Base-by-base conservation (phyloP, 257 asterid species). In the Fraxinus pennsylvanica region DNA sequence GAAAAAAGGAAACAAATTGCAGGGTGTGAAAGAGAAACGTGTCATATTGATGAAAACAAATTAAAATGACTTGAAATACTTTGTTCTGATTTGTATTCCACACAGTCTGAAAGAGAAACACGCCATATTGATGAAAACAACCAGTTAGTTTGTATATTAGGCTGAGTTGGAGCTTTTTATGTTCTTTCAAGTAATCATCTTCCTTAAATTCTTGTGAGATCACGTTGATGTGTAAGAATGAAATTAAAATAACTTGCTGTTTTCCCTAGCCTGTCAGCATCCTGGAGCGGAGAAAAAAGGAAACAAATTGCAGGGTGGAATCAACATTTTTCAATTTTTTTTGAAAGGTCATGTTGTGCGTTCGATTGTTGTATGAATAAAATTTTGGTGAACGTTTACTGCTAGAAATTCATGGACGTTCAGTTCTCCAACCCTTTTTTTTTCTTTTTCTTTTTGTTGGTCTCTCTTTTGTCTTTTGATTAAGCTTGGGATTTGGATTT, bases 401-500 rank as follows among this genome's bases (percentile, higher is more conserved):
- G 33, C 68, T 25, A 5, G 69, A 63, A 22, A 61, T n/a, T n/a
- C 4, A 47, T 14, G 35, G 69, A 61, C 17, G 10, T 25, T 1
- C 17, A 61, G 5, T 61, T 61, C 33, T 21, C 68, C 33, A 57
- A 61, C 35, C 12, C 2, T 3, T 8, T 25, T 25, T 22, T 21
- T 61, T 9, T 9, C 47, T 10, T 9, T 41, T 41, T 41, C 47
- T 41, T 41, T 57, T 57, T 21, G 13, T 57, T 57, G 3, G 27
- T 63, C 6, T 9, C 69, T 63, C 19, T 61, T 8, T 22, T n/a
- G 9, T 25, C 35, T 22, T 22, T 63, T 25, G 69, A 63, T 45
- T 59, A 80, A 67, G 80, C 68, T 1, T 59, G 10, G 41, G 81
- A 39, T 41, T 65, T 39, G 29, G 79, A 36, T 36, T 47, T 38